Base-by-base conservation (phyloP, 179 eudicot genomes). In the Camellia oleifera region DNA sequence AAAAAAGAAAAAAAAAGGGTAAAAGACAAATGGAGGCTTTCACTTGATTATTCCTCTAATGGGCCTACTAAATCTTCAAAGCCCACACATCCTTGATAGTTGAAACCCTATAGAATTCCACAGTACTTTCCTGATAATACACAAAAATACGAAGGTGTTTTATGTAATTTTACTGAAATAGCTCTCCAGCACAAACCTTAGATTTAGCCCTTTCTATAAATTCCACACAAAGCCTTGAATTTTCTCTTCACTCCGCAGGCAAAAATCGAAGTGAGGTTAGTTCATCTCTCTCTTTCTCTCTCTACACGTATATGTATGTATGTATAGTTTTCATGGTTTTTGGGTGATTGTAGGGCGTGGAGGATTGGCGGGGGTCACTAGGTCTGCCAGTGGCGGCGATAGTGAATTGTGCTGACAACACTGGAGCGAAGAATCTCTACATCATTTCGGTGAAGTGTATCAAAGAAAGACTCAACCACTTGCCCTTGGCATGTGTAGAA, bases 331-430 rank as follows among this genome's bases (percentile, higher is more conserved):
- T 17, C 20, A 2, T 71, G 23, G 4, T 64, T 63, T 15, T 44
- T 42, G 0, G 75, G 45, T 70, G 74, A 32, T 23, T 68, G 7
- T 69, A 91, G 93, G 97, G 11, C 88, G 97, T 14, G 97, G 97
- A 87, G 97, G 97, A 15, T 82, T 87, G 61, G 97, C 93, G 74
- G 97, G 94, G 2, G 97, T 90, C 97, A 17, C 88, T 93, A 80
- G 97, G 97, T 86, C 82, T 93, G 7, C 97, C 95, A 67, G 95
- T 92, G 92, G 97, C 95, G 76, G 94, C 95, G 60, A 84, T 85
- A 13, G 92, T 91, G 79, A 92, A 92, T 83, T 92, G 93, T 63
- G 93, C 93, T 18, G 94, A 91, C 56, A 91, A 88, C 79, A 90
- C 95, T 0, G 95, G 95, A 0, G 93, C 95, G 2, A 90, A 90